Percentiles rank a stretch among this genome's conserved stretches.
Evolutionary conservation across 495 filamentous ascomycete species (phyloP).

Genomic region (Friedmanniomyces simplex): DNA sequence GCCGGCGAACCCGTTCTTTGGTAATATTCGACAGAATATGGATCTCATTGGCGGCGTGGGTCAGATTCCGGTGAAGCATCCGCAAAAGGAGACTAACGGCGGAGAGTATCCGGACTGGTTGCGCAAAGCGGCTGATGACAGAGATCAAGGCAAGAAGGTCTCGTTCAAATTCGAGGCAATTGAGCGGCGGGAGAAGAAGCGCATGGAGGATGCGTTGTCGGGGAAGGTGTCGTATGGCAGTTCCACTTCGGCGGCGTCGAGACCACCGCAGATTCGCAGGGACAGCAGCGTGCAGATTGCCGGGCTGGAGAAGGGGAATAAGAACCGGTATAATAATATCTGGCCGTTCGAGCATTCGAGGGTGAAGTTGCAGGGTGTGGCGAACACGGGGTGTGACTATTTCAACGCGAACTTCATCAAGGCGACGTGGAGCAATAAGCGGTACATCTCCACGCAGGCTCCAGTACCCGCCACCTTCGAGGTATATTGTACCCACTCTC

Average conservation of each 20-base stretch:
- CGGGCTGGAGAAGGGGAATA: slow-evolving; percentile 85
- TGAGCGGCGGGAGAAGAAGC: slow-evolving; percentile 72
- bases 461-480: slow-evolving; percentile 87
- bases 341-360: slow-evolving; percentile 92
- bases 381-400: slow-evolving; percentile 76
- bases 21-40: slow-evolving; percentile 94
- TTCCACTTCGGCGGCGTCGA: slow-evolving; percentile 23
- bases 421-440: slow-evolving; percentile 65
- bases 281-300: slow-evolving; percentile 53
- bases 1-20: slow-evolving; percentile 81
- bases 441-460: slow-evolving; percentile 92
- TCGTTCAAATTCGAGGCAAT: slow-evolving; percentile 75
- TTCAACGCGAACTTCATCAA: slow-evolving; percentile 87
- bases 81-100: slow-evolving; percentile 42
- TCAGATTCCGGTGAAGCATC: slow-evolving; percentile 68
- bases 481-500: slow-evolving; percentile 43
- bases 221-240: slow-evolving; percentile 47
- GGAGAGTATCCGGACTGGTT: slow-evolving; percentile 64
- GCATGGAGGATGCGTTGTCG: slow-evolving; percentile 85
- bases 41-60: slow-evolving; percentile 90
- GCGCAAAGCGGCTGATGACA: slow-evolving; percentile 48
- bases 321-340: slow-evolving; percentile 97
- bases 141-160: slow-evolving; percentile 66
- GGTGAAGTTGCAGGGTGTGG: slow-evolving; percentile 63
- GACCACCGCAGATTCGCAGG: slow-evolving; percentile 9